Evolutionary conservation across 345 rosid species (phyloP).

Genomic region (Bruguiera gymnorhiza): DNA sequence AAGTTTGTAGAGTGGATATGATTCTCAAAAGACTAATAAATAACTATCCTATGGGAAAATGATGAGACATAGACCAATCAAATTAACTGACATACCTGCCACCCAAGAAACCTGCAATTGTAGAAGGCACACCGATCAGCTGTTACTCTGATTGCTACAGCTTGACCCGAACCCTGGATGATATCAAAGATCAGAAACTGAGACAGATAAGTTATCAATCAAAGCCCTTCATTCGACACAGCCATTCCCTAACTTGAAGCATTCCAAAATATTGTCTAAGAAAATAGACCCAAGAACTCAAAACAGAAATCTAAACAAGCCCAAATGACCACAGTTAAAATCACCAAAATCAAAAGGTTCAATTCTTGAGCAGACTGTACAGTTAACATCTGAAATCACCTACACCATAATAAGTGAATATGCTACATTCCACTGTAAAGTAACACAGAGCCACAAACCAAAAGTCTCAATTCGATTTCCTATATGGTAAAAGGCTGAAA

Average conservation of each 20-base stretch:
- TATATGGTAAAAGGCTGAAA: neutral
- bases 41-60: too few species aligned
- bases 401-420: too few species aligned
- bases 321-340: neutral
- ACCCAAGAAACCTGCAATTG: constrained; percentile 89
- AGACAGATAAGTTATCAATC: neutral
- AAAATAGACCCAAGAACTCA: constrained; percentile 1
- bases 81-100: constrained; percentile 63
- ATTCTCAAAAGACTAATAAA: too few species aligned
- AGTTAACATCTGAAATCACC: too few species aligned
- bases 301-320: neutral
- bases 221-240: neutral
- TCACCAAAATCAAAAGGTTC: neutral
- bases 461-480: too few species aligned
- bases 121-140: constrained; percentile 97
- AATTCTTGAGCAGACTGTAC: neutral
- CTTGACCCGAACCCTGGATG: constrained; percentile 90
- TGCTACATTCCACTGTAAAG: too few species aligned
- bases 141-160: constrained; percentile 89
- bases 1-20: neutral
- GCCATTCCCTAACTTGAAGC: neutral
- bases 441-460: too few species aligned
- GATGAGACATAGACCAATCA: neutral
- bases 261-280: neutral
- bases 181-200: constrained; percentile 11